Base-by-base conservation (phyloP, 2,329 filamentous ascomycete genomes). In the Hypoxylon sp. region DNA sequence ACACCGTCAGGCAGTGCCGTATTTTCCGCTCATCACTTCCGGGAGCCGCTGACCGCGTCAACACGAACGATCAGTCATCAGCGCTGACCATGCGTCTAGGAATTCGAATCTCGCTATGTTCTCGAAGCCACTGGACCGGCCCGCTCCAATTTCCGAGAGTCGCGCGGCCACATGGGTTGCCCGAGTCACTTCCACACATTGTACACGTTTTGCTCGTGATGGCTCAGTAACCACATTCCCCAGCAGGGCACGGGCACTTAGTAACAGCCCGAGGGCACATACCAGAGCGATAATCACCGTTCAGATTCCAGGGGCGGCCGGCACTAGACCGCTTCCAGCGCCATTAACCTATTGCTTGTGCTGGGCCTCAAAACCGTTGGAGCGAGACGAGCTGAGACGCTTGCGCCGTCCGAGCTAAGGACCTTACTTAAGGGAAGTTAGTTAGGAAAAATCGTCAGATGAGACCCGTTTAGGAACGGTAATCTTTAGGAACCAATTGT, bases 131-230 rank as follows among this genome's bases (percentile, higher is more conserved):
- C 57, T 10, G 63, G 63, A 23, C 41, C 64, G 64, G 64, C 48
- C 59, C 59, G 64, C 63, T 59, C 9, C 34, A 62, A 55, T 55
- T 50, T 63, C 55, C 64, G 64, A 34, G 25, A 58, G 55, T n/a
- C 38, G 14, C 45, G 49, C 49, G 23, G 59, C 49, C 53, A 60
- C 64, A 59, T 63, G 53, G 17, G 38, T 41, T 63, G 28, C 19
- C 19, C 52, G 63, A 62, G 49, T 55, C 53, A 50, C 13, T 14
- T 25, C 38, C 41, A 66, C 45, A 41, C 32, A 25, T 49, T 49
- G 43, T 36, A 41, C 55, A 45, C 50, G 49, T 53, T 56, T 55
- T 49, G 28, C 38, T 55, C 25, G 17, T 14, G 14, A 58, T 25
- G 10, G 36, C 53, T 56, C 53, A 46, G 30, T 59, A 23, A 36